Evolutionary conservation across 306 rosid genomes (phyloP).

Genomic region (Cicer cuneatum): DNA sequence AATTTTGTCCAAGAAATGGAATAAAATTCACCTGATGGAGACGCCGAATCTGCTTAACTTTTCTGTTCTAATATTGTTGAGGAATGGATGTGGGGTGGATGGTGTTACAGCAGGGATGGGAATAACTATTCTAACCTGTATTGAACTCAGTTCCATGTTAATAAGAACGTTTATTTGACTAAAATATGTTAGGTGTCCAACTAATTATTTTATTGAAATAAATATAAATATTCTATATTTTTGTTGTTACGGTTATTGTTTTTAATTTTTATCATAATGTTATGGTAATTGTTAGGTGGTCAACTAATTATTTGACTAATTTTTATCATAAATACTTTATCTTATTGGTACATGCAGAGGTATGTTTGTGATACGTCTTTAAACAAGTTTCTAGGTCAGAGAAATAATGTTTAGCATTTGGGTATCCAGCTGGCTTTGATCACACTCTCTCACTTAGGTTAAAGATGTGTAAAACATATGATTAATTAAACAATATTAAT

Average conservation of each 20-base stretch:
- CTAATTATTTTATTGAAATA: background rate
- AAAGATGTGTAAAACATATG: too few relatives aligned
- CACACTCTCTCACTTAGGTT: too few relatives aligned
- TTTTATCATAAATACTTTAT: background rate
- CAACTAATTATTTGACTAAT: too few relatives aligned
- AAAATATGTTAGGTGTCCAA: background rate
- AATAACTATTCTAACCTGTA: background rate
- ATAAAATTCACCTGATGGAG: background rate
- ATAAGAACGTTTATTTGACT: background rate
- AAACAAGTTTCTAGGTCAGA: background rate
- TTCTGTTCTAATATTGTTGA: background rate
- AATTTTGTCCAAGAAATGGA: conserved; percentile 33
- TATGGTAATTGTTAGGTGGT: too few relatives aligned
- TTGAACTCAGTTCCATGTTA: background rate
- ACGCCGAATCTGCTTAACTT: conserved; percentile 22
- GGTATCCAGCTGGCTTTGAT: background rate
- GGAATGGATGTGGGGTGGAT: background rate
- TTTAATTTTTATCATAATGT: background rate
- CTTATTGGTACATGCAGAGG: background rate
- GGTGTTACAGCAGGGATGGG: background rate
- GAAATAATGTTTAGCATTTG: background rate
- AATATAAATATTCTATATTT: background rate
- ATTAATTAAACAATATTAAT: too few relatives aligned
- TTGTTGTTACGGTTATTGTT: background rate
- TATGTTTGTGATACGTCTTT: background rate